A percentile compares a stretch with the other conserved stretches of the same genome.
These are phyloP conservation scores for Sclerotinia minor DNA, from an alignment of 2,329 filamentous ascomycete genomes.

Conservation along the genomic window DNA sequence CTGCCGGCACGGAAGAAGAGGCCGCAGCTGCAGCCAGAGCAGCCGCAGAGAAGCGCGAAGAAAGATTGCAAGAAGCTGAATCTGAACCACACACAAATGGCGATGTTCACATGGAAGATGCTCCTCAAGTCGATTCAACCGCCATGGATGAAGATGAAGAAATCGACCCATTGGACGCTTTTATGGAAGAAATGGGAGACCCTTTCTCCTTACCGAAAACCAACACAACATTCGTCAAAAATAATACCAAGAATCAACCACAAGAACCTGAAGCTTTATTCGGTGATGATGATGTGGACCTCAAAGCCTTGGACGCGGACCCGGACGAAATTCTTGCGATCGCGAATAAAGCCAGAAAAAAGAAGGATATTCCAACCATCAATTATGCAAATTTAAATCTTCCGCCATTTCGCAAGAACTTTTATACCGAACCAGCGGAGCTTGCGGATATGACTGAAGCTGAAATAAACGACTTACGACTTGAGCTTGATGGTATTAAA, in stretches of 20 bases:
- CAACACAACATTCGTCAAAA: constrained; percentile 37
- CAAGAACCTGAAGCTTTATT: constrained; percentile 84
- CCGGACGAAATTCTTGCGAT: constrained; percentile 65
- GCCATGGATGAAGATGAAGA: constrained; percentile 64
- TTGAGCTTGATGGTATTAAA: constrained; percentile 94
- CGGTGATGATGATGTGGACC: constrained; percentile 74
- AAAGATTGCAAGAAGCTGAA: constrained; percentile 55
- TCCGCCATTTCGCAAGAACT: constrained; percentile 85
- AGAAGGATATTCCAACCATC: constrained; percentile 88
- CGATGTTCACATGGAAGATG: constrained; percentile 43
- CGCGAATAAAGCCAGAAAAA: constrained; percentile 67
- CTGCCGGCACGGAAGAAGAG: constrained; percentile 83
- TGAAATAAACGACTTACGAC: constrained; percentile 75
- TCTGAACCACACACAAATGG: constrained; percentile 42
- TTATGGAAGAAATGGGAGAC: constrained; percentile 70
- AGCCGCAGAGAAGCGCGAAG: constrained; percentile 80
- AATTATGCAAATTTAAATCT: constrained; percentile 87
- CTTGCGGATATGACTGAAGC: constrained; percentile 79
- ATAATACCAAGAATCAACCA: constrained; percentile 49
- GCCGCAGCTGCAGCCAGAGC: constrained; percentile 81
- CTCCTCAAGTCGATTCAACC: constrained; percentile 31
- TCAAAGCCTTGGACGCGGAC: constrained; percentile 63
- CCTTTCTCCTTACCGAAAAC: constrained; percentile 48
- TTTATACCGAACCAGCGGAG: constrained; percentile 89
- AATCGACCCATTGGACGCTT: constrained; percentile 91